Evolutionary conservation across 306 rosid genomes (phyloP), one percentile per base, ranked within the genome.

Genomic region (Nissolia schottii): DNA sequence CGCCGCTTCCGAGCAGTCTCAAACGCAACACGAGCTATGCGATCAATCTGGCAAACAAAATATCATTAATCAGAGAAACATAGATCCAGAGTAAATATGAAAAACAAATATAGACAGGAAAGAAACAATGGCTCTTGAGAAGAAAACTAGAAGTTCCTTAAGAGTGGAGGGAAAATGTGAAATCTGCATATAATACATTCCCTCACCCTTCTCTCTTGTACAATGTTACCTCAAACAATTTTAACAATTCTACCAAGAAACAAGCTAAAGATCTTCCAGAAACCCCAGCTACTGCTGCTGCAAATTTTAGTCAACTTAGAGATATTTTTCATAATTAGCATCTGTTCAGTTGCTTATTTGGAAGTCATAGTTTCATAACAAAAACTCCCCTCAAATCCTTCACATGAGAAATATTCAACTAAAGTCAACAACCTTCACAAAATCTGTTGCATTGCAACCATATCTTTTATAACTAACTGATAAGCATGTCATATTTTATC

Each of bases 1-100:
- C 18, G 57, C 53, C 98, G 82, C 87, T 86, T 91, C 62, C 73
- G 86, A 83, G 98, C 96, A 72, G 84, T 86, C 82, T 91, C 87
- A 87, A 89, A 94, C 31, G 97, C 98, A 81, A 89, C 78, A 54
- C 82, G 87, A 51, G 94, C 87, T 77, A 94, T 92, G 77, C 98
- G 95, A 82, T 94, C 98, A 74, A 94, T 74, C 98, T 91, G 82
- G 64, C 46, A 79, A 34, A 73, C 57, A 81, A 56, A 62, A 56
- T 40, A 71, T 19, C 40, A 56, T 18, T 54, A 29, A 50, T 73
- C 55, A 60, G 58, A 50, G 15, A 64, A 74, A 45, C 64, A 69
- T 35, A 61, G 22, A 67, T 73, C 29, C 63, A 16, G 69, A 62
- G 22, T 63, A 48, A 61, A 62, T 41, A 67, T 38, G 25, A 34